Conservation (phyloP, 2,329 filamentous ascomycete species). For the Ophiostoma sp. region DNA sequence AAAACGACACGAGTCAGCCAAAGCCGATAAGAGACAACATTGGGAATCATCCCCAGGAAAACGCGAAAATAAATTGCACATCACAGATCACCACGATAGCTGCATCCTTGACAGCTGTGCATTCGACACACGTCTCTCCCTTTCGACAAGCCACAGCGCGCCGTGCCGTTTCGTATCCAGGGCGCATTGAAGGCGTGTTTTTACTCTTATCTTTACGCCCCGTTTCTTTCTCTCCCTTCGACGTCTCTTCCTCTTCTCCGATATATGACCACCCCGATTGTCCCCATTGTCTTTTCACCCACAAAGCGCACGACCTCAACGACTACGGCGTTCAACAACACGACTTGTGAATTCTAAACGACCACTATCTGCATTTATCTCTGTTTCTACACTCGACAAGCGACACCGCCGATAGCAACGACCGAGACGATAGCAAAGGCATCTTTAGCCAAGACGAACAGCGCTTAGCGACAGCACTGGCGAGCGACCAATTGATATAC, state of each 20-base stretch:
- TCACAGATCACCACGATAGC: background rate
- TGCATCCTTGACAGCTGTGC: background rate
- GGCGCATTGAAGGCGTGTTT: background rate
- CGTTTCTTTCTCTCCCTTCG: background rate
- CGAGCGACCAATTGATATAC: background rate
- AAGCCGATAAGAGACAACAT: background rate
- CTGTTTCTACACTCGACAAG: background rate
- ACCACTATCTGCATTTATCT: background rate
- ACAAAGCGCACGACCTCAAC: background rate
- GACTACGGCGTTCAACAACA: background rate
- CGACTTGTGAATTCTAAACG: background rate
- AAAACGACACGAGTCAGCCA: background rate
- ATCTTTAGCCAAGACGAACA: background rate
- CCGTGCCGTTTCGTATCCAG: background rate
- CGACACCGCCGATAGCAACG: background rate
- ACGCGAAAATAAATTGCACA: background rate
- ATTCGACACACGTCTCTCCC: background rate
- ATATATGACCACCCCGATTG: background rate
- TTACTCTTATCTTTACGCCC: background rate
- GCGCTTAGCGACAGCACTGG: background rate
- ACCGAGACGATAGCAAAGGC: background rate
- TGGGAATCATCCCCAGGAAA: background rate
- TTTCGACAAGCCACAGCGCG: background rate
- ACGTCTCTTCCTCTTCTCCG: background rate
- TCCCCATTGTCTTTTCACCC: background rate